Conservation (phyloP, 2,329 filamentous ascomycete species). For the Orbilia brochopaga region DNA sequence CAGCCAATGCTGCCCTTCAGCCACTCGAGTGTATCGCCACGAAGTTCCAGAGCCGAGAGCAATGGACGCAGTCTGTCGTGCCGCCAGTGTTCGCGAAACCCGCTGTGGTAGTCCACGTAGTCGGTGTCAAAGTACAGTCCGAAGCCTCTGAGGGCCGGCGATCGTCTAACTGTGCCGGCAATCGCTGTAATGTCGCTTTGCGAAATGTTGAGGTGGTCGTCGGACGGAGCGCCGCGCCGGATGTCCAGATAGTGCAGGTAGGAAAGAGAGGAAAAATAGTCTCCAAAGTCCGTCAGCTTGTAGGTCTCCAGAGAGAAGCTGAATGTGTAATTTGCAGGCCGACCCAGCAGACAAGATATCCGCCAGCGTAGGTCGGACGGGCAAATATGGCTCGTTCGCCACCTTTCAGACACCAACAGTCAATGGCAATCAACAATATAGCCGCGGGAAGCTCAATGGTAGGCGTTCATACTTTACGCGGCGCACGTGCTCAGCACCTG, state of each 20-base stretch:
- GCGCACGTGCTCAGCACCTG: background rate
- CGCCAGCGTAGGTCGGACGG: background rate
- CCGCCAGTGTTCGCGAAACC: too few species aligned
- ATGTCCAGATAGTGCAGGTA: background rate
- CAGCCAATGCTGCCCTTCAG: background rate
- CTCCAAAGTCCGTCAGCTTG: background rate
- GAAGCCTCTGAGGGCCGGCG: too few species aligned
- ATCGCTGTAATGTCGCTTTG: too few species aligned
- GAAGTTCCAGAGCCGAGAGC: background rate
- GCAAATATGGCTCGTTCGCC: slow-evolving; percentile 2
- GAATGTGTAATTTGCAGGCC: background rate
- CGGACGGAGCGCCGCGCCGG: background rate
- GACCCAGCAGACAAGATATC: slow-evolving; percentile 1
- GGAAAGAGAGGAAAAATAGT: background rate
- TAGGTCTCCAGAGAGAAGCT: background rate
- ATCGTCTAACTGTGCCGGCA: too few species aligned
- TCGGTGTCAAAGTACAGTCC: too few species aligned
- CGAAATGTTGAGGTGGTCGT: too few species aligned
- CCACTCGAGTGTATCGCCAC: background rate
- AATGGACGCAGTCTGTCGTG: background rate
- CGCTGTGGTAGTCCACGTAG: too few species aligned
- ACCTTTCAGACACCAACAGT: background rate
- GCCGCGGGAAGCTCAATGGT: too few species aligned
- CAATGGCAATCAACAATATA: background rate
- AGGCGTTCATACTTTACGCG: background rate